A percentile compares a stretch with the other conserved stretches of the same genome.
phyloP scores from a whole-genome alignment of 78 protist genomes.

The Diacronema lutheri region DNA sequence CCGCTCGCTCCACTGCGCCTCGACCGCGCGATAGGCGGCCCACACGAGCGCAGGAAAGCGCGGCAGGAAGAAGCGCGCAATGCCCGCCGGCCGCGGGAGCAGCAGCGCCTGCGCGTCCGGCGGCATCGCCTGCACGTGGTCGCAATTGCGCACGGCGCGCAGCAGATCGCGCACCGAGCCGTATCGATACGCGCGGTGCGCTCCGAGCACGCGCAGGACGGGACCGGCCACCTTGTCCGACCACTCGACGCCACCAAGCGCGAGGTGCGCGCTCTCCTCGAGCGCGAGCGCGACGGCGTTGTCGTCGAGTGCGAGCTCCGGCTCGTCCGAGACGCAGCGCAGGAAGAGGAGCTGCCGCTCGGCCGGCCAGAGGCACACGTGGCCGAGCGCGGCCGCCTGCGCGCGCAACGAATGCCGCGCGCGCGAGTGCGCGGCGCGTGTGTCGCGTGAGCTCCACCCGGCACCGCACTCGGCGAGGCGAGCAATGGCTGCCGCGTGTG shows the following conservation, averaged over 20 bases:
- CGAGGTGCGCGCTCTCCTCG: not conserved
- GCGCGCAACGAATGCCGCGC: not conserved
- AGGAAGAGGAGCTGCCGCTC: not conserved
- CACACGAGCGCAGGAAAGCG: not conserved
- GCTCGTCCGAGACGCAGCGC: slow-evolving; percentile 1
- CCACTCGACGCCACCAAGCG: not conserved
- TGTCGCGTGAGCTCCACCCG: not conserved
- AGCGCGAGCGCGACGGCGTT: not conserved
- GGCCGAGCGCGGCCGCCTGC: not conserved
- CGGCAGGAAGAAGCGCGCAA: not conserved
- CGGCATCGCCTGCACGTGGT: not conserved
- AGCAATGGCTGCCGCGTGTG: not conserved
- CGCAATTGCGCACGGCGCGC: not conserved
- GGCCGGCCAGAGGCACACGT: not conserved
- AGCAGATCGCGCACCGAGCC: not conserved
- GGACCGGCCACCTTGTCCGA: not conserved
- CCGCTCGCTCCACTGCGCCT: not conserved
- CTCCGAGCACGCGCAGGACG: not conserved
- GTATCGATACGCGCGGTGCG: not conserved
- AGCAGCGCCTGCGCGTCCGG: slow-evolving; percentile 5
- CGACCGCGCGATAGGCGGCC: not conserved
- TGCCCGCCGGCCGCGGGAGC: slow-evolving; percentile 1
- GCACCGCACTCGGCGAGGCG: too few species aligned
- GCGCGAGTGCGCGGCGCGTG: not conserved
- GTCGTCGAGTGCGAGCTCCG: not conserved